A percentile compares a stretch with the other conserved stretches of the same genome.
phyloP scores from a whole-genome alignment of 2,329 filamentous ascomycete species.

The Aspergillus glaucus region DNA sequence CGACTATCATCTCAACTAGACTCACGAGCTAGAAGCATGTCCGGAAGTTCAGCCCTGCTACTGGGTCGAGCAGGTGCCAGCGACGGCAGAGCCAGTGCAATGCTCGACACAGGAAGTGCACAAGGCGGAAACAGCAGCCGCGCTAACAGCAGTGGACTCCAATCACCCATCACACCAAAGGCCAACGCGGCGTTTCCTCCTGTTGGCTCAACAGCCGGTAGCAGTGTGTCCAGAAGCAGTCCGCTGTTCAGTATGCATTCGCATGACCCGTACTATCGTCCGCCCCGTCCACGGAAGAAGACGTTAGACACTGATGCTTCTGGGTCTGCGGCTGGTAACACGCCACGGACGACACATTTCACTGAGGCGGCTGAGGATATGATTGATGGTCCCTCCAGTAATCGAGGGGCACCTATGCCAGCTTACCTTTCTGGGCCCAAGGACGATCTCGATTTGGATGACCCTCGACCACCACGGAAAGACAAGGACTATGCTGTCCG shows the following conservation, averaged over 20 bases:
- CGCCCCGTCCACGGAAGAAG: constrained; percentile 65
- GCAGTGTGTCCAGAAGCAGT: constrained; percentile 35
- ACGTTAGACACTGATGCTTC: constrained; percentile 50
- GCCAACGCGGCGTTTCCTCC: constrained; percentile 64
- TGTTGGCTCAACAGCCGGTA: constrained; percentile 44
- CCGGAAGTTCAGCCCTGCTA: constrained; percentile 57
- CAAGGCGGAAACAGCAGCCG: constrained; percentile 46
- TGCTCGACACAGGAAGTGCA: constrained; percentile 48
- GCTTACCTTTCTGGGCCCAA: constrained; percentile 49
- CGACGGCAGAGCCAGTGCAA: constrained; percentile 44
- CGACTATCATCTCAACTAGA: constrained; percentile 54
- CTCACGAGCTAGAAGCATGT: constrained; percentile 53
- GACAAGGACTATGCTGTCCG: constrained; percentile 91
- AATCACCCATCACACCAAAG: constrained; percentile 67
- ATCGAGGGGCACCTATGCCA: constrained; percentile 43
- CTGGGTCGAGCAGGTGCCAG: constrained; percentile 46
- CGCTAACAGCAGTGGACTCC: constrained; percentile 55
- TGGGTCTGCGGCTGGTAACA: constrained; percentile 37
- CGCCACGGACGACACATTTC: neutral
- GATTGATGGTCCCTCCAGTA: constrained; percentile 30
- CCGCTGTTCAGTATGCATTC: constrained; percentile 43
- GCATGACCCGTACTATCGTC: constrained; percentile 81
- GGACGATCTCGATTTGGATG: constrained; percentile 51
- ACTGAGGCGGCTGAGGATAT: neutral
- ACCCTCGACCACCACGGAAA: constrained; percentile 52